Base-by-base conservation (phyloP, 306 rosid species). In the Quercus bicolor region DNA sequence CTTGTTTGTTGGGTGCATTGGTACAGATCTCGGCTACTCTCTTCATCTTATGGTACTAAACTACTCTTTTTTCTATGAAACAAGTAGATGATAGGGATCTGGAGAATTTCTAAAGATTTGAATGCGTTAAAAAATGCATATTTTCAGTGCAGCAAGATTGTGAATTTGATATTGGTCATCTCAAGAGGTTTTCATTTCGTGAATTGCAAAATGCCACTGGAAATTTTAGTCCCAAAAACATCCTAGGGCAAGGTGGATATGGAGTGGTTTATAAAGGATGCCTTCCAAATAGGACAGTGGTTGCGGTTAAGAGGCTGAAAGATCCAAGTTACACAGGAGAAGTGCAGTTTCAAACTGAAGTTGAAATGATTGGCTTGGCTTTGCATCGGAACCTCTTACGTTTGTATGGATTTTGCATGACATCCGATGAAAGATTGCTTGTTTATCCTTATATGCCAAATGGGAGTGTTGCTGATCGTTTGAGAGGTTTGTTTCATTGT, bases 301-400 rank as follows among this genome's bases (percentile, higher is more conserved):
- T 95, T 66, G 99, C 99, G 19, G 99, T 95, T 18, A 93, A 95
- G 93, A 90, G 98, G 84, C 87, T 95, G 83, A 93, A 84, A 88
- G 99, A 95, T 89, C 98, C 98, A 70, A 93, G 91, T 80, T 95
- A 80, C 86, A 93, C 93, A 1, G 99, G 99, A 83, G 99, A 93
- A 88, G 90, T 95, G 79, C 99, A 93, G 89, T 95, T 95, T 85
- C 99, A 95, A 82, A 95, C 99, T 31, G 98, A 95, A 83, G 99
- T 95, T 76, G 98, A 93, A 88, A 89, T 93, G 97, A 95, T 95
- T 72, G 99, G 99, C 84, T 83, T 95, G 90, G 99, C 97, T 29
- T 89, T 95, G 84, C 98, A 95, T 76, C 89, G 99, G 23, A 93
- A 95, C 80, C 97, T 95, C 84, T 78, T 95, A 74, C 91, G 90